Base-by-base conservation (phyloP, 768 basidiomycete species). In the Pleurotus tuber-regium region DNA sequence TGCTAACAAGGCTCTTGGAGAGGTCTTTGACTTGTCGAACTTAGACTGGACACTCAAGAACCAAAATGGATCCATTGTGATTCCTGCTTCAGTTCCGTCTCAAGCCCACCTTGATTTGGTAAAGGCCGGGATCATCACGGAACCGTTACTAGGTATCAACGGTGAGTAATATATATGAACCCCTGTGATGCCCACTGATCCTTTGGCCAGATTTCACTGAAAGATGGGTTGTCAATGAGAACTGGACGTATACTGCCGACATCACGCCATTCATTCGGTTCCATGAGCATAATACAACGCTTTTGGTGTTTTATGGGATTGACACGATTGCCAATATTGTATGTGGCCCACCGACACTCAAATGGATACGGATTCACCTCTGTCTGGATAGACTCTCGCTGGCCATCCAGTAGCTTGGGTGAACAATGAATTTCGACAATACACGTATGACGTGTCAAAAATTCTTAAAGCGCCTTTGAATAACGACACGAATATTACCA, bases 221-320 rank as follows among this genome's bases (percentile, higher is more conserved):
- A 57, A 68, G 82, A 54, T 82, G 79, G 80, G 66, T 83, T 41
- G 70, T 72, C 25, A 66, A 75, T 44, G 80, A 83, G 50, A 77
- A 78, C 51, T 83, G 82, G 80, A 80, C 78, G 0, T 82, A 81
- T 55, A 80, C 77, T 0, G 78, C 80, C 2, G 77, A 79, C 57
- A 51, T 82, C 29, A 59, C 73, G 1, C 77, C 80, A 5, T 70
- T 80, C 51, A 57, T 68, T 19, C 46, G 70, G 21, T 66, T 61
- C 48, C 39, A 39, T 39, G 24, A 40, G 23, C 49, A 50, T 3
- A 31, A 48, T 21, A 48, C 29, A 12, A 70, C 72, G 0, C 58
- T 83, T 7, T 65, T 82, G 9, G 70, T 83, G 4, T 80, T 81
- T 58, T 76, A 82, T 51, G 80, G 80, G 5, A 68, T 84, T 24